Evolutionary conservation across 2,329 filamentous ascomycete genomes (phyloP), one percentile per base, ranked within the genome.

Genomic region (Pyrenochaeta sp.): DNA sequence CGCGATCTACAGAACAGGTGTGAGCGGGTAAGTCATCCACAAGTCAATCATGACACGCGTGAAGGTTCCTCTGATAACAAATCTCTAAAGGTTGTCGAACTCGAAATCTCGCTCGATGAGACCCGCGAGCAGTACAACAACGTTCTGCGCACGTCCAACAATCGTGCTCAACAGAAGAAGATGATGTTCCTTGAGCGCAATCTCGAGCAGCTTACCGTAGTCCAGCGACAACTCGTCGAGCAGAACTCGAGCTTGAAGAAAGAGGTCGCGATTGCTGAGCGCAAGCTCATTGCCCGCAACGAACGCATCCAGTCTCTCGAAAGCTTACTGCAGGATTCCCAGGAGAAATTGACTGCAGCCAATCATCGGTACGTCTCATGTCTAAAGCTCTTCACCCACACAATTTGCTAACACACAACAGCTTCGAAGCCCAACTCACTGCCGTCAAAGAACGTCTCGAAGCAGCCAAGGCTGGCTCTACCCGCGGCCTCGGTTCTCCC

Each of bases 91-190:
- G 76, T 99, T 22, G 94, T 99, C 13, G 94, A 99, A 78, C 85
- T 99, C 19, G 94, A 99, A 74, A 99, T 99, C 65, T 96, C 90
- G 23, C 82, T 99, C 36, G 94, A 99, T 68, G 92, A 96, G 78
- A 96, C 94, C 1, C 85, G 94, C 42, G 94, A 99, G 78, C 94
- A 99, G 76, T 99, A 99, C 78, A 97, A 99, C 80, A 96, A 96
- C 63, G 94, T 99, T 48, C 82, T 99, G 45, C 87, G 93, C 43
- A 94, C 90, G 35, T 96, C 90, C 58, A 99, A 99, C 80, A 97
- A 96, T 79, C 88, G 94, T 47, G 93, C 94, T 17, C 94, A 99
- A 77, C 94, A 99, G 76, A 99, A 99, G 88, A 99, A 99, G 83
- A 97, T 99, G 89, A 95, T 94, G 11, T 99, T 99, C 82, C 77